Conservation (phyloP, 768 basidiomycete species). For the Tricholomella constricta region DNA sequence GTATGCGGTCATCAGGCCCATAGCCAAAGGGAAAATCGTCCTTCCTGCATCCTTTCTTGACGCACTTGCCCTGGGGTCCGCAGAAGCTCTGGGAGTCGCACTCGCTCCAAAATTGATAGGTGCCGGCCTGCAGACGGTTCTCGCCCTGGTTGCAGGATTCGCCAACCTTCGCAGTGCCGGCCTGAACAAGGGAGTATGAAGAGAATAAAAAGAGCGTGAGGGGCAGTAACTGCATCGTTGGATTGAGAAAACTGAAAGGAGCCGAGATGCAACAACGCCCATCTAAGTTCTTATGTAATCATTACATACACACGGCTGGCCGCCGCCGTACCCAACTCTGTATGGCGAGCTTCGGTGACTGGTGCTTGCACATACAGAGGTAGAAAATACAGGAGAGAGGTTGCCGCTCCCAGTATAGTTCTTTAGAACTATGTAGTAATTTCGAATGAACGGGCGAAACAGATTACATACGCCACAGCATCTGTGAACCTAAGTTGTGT, state of each 20-base stretch:
- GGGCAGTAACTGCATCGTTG: slow-evolving; percentile 30
- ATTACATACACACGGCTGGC: not conserved
- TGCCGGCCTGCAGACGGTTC: slow-evolving; percentile 72
- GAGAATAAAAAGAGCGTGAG: slow-evolving; percentile 59
- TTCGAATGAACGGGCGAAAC: too few relatives aligned
- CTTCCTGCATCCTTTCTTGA: slow-evolving; percentile 66
- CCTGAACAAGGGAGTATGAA: slow-evolving; percentile 38
- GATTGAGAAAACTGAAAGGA: not conserved
- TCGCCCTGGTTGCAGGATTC: slow-evolving; percentile 52
- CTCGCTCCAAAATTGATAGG: slow-evolving; percentile 80
- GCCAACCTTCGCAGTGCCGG: slow-evolving; percentile 49
- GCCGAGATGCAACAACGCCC: slow-evolving; percentile 1
- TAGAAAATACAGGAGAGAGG: too few relatives aligned
- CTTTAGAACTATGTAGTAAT: too few relatives aligned
- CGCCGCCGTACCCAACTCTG: too few relatives aligned
- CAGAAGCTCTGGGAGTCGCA: slow-evolving; percentile 77
- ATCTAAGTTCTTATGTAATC: not conserved
- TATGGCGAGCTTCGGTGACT: too few relatives aligned
- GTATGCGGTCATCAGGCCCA: slow-evolving; percentile 42
- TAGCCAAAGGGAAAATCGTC: slow-evolving; percentile 83
- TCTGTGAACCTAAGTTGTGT: too few relatives aligned
- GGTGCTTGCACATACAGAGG: too few relatives aligned
- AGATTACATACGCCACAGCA: too few relatives aligned
- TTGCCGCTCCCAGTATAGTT: too few relatives aligned
- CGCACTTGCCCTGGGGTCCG: slow-evolving; percentile 54